Evolutionary conservation across 768 basidiomycete species (phyloP).

Genomic region (Collybia sordida): DNA sequence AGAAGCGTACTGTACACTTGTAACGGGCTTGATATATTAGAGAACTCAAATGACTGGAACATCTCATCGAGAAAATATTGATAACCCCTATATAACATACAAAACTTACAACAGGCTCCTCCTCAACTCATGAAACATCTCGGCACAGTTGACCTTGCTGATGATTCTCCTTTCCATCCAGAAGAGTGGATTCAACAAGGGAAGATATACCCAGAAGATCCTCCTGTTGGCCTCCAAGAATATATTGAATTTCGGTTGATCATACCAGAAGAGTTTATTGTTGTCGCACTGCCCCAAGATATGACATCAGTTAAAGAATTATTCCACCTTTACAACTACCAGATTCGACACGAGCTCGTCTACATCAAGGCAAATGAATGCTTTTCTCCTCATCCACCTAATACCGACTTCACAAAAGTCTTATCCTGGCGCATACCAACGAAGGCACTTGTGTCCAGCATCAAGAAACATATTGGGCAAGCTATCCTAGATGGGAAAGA

Average conservation of each 20-base stretch:
- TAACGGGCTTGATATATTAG: too few species aligned
- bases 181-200: not conserved
- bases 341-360: not conserved
- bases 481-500: slow-evolving; percentile 3
- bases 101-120: too few species aligned
- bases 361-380: not conserved
- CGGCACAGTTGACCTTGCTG: not conserved
- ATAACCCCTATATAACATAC: too few species aligned
- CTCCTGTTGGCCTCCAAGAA: not conserved
- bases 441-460: not conserved
- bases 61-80: too few species aligned
- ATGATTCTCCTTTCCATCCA: not conserved
- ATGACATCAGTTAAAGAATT: not conserved
- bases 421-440: not conserved
- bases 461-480: not conserved
- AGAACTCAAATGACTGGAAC: too few species aligned
- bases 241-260: not conserved
- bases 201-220: not conserved
- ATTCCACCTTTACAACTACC: not conserved
- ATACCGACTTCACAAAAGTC: not conserved
- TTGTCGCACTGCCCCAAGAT: too few species aligned
- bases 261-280: not conserved
- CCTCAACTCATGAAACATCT: not conserved
- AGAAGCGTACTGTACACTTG: not conserved
- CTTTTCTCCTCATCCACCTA: not conserved